Conservation (phyloP, 2,329 filamentous ascomycete species). For the Orbilia ellipsospora region DNA sequence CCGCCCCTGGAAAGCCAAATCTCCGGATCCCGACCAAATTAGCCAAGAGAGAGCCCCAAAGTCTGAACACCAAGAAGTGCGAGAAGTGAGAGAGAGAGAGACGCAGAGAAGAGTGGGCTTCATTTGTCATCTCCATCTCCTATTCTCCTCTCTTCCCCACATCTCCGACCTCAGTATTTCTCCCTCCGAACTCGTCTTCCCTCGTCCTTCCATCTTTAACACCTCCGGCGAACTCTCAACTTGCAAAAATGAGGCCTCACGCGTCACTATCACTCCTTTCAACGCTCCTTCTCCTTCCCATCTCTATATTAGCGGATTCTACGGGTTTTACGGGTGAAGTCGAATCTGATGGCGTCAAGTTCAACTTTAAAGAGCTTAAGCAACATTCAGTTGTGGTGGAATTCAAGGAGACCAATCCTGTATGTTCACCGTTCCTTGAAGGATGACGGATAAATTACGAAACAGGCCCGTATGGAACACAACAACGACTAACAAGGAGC, state of each 20-base stretch:
- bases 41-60: conserved; percentile 29
- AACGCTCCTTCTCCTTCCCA: conserved; percentile 54
- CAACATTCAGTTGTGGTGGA: conserved; percentile 40
- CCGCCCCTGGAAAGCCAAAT: conserved; percentile 50
- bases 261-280: conserved; percentile 53
- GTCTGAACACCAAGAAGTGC: conserved; percentile 9
- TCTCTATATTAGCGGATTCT: conserved; percentile 53
- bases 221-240: conserved; percentile 25
- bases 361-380: conserved; percentile 56
- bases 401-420: conserved; percentile 12
- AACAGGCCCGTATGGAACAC: not conserved
- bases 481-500: not conserved
- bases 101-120: conserved; percentile 18
- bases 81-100: conserved; percentile 4
- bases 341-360: conserved; percentile 53
- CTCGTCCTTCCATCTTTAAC: conserved; percentile 19
- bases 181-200: conserved; percentile 12
- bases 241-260: conserved; percentile 40
- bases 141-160: conserved; percentile 11
- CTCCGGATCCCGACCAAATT: conserved; percentile 55
- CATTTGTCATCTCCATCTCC: conserved; percentile 41
- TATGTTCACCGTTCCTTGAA: conserved; percentile 27
- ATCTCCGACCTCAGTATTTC: conserved; percentile 13
- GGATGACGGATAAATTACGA: conserved; percentile 23
- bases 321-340: conserved; percentile 52